These are phyloP conservation scores for Chaetomiaceae sp. DNA, from an alignment of 2,329 filamentous ascomycete genomes.

Conservation along the genomic window DNA sequence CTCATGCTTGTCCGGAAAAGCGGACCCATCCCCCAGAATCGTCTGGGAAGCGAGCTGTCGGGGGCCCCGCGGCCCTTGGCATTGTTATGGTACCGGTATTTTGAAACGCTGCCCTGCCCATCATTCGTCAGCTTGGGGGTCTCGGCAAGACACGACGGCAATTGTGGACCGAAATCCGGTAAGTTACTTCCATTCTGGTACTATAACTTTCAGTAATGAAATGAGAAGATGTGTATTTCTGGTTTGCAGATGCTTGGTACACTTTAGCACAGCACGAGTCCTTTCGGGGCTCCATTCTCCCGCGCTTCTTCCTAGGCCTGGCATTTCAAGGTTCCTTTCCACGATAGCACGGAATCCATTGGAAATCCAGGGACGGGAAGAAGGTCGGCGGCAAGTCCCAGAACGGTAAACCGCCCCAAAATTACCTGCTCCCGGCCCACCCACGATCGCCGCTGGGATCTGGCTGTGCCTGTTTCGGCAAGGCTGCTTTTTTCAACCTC, in stretches of 20 bases:
- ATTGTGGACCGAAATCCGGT: constrained; percentile 23
- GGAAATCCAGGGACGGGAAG: background rate
- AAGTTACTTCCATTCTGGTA: background rate
- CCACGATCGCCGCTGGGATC: constrained; percentile 18
- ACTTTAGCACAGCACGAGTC: too few relatives aligned
- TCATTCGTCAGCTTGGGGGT: constrained; percentile 10
- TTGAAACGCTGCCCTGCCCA: constrained; percentile 18
- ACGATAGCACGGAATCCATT: background rate
- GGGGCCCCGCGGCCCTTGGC: constrained; percentile 1
- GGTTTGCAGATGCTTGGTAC: too few relatives aligned
- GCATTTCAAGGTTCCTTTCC: too few relatives aligned
- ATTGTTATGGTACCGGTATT: background rate
- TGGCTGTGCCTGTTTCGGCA: background rate
- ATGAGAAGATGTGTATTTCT: too few relatives aligned
- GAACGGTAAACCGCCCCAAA: constrained; percentile 20
- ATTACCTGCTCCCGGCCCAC: background rate
- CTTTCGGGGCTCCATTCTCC: too few relatives aligned
- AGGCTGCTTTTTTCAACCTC: constrained; percentile 12
- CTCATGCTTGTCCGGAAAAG: constrained; percentile 22
- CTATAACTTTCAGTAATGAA: too few relatives aligned
- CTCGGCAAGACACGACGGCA: constrained; percentile 22
- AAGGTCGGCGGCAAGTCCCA: constrained; percentile 18
- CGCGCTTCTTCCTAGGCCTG: too few relatives aligned
- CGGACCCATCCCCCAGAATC: constrained; percentile 19
- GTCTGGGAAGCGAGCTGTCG: constrained; percentile 9